Base-by-base conservation (phyloP, 1,284 basidiomycete genomes). In the Ustanciosporium gigantosporum region DNA sequence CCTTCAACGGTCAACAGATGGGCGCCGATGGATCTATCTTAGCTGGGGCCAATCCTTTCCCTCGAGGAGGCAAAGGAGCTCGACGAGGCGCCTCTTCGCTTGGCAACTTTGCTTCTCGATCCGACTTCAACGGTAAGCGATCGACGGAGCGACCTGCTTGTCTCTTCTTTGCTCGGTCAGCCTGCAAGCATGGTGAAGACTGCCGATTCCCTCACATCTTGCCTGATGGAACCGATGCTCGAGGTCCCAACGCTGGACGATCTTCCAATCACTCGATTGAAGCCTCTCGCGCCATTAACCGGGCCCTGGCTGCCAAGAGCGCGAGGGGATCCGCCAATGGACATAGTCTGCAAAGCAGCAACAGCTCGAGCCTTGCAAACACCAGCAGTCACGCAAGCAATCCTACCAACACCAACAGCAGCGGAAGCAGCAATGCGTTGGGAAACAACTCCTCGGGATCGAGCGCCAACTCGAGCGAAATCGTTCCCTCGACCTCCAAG, bases 161-260 rank as follows among this genome's bases (percentile, higher is more conserved):
- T 47, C 58, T 62, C 45, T 77, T 77, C 55, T 77, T 77, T 31
- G 62, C 66, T 6, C 61, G 60, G n/a, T 64, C 68, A 5, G 58
- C 61, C 7, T 77, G 75, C 65, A 66, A 66, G 46, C 72, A 73
- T 35, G 68, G 66, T 19, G 71, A 74, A 35, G 72, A 76, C 22
- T 77, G 75, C 51, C 68, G 65, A 23, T 77, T 76, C 67, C 75
- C 75, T 4, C 75, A 77, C 53, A 66, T 74, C 25, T 59, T 77
- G 4, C 62, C 74, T 1, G 74, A 77, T 38, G 75, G 75, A 40
- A 68, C 73, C 25, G 74, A 77, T 35, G 69, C 67, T 9, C 66
- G 74, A 5, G 61, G 61, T 4, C 56, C 51, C 36, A 59, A 55
- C 45, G 56, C 45, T 15, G 61, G 61, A n/a, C 49, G 56, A 36